Evolutionary conservation across 257 asterid species (phyloP).

Genomic region (Solanum sitiens): DNA sequence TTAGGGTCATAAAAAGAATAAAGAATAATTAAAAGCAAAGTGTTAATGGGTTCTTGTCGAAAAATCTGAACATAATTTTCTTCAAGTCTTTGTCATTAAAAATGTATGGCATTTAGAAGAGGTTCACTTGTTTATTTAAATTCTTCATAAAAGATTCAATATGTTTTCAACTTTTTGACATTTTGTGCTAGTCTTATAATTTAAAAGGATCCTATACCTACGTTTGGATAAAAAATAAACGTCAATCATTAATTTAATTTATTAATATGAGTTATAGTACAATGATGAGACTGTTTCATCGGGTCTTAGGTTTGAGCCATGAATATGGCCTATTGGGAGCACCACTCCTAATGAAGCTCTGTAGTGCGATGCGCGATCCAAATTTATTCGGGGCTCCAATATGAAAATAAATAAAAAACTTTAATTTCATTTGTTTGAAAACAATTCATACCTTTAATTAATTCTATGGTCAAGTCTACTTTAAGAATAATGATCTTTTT

Average conservation of each 20-base stretch:
- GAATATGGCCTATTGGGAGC: too few relatives aligned
- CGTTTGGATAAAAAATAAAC: neutral
- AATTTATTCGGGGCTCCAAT: too few relatives aligned
- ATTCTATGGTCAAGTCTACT: conserved; percentile 5
- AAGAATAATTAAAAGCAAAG: neutral
- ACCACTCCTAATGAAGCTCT: neutral
- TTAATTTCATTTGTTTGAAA: neutral
- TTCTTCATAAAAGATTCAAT: conserved; percentile 22
- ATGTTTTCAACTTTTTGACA: conserved; percentile 20
- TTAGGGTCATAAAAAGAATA: neutral
- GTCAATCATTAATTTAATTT: conserved; percentile 8
- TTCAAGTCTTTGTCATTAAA: conserved; percentile 3
- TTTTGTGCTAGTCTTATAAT: neutral
- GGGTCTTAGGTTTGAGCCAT: too few relatives aligned
- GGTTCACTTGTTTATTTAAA: conserved; percentile 1
- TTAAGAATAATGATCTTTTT: neutral
- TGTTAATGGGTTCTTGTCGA: conserved; percentile 14
- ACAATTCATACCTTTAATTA: neutral
- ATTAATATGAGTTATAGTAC: neutral
- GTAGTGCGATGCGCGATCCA: neutral
- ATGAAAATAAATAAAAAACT: neutral
- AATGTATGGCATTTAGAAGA: conserved; percentile 14
- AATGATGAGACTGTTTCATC: too few relatives aligned
- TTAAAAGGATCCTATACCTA: conserved; percentile 4
- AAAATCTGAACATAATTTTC: conserved; percentile 5